Evolutionary conservation across 2,329 filamentous ascomycete species (phyloP).

Genomic region (Xylaria sp.): DNA sequence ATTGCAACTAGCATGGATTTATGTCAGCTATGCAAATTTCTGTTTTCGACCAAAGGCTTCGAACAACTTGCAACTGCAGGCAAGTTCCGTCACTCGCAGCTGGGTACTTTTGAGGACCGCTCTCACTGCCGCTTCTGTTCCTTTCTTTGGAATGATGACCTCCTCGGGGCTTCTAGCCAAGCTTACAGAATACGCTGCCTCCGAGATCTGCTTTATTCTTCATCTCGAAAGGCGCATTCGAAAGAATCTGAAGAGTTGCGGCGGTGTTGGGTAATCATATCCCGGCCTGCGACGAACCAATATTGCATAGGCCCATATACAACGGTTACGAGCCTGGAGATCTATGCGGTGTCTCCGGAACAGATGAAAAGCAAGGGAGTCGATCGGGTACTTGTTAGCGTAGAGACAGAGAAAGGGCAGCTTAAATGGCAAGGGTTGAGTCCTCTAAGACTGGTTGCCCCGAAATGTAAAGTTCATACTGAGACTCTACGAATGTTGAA

Average conservation of each 20-base stretch:
- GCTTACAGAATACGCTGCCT: slow-evolving; percentile 18
- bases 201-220: background rate
- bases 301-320: background rate
- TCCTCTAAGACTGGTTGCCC: slow-evolving; percentile 12
- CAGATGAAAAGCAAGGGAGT: background rate
- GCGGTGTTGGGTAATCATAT: slow-evolving; percentile 18
- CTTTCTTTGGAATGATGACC: slow-evolving; percentile 15
- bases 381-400: slow-evolving; percentile 9
- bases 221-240: background rate
- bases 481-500: background rate
- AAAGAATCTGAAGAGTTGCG: slow-evolving; percentile 1
- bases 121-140: slow-evolving; percentile 7
- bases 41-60: slow-evolving; percentile 20
- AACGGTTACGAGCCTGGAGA: background rate
- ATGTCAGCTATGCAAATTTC: slow-evolving; percentile 12
- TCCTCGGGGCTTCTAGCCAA: slow-evolving; percentile 19
- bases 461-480: slow-evolving; percentile 21
- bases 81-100: slow-evolving; percentile 17
- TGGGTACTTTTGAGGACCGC: slow-evolving; percentile 13
- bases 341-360: background rate
- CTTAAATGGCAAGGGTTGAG: slow-evolving; percentile 19
- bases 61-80: slow-evolving; percentile 8
- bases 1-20: background rate
- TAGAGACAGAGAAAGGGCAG: slow-evolving; percentile 19
- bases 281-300: slow-evolving; percentile 5